Evolutionary conservation across 345 rosid species (phyloP), one percentile per base, ranked within the genome.

Genomic region (Eucalyptus polyanthemos): DNA sequence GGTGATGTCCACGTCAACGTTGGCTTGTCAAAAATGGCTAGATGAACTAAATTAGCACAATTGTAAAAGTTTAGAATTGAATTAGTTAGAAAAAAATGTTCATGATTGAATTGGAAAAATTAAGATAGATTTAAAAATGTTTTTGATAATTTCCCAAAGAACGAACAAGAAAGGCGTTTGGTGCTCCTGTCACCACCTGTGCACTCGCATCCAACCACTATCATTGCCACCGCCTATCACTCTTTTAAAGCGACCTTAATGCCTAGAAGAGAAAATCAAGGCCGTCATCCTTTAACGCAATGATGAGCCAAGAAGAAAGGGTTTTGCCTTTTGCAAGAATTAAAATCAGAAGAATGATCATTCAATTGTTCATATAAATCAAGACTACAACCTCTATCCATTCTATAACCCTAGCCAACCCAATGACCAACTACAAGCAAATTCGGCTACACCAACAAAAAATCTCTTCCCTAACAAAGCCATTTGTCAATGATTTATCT

Each of bases 121-220:
- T 53, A 4, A 1, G 2, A 53, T 53, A 53, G 1, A 0, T 53
- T 53, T 53, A 8, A 53, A 0, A 53, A 0, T 53, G 4, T 19
- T 3, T 3, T 8, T 53, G 24, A 53, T 53, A 53, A 53, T 53
- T 53, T 53, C 5, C 24, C 58, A 21, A 21, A 4, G 1, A 67
- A 16, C 6, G 0, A 4, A n/a, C 11, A 67, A 67, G 7, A 67
- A 31, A n/a, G 40, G 11, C 1, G 10, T 67, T 67, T 15, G 22
- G 42, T 67, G 22, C 80, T 16, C 80, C 12, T 7, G 10, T 53
- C 0, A 4, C 56, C 9, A 53, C 24, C 9, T 3, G 1, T 53
- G 34, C 76, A 8, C 19, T 65, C 16, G 1, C 42, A 16, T 13
- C 80, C 80, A 31, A 69, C 7, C 42, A 31, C 6, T 9, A 2